Conservation (phyloP, 306 rosid species). For the Fagus crenata region DNA sequence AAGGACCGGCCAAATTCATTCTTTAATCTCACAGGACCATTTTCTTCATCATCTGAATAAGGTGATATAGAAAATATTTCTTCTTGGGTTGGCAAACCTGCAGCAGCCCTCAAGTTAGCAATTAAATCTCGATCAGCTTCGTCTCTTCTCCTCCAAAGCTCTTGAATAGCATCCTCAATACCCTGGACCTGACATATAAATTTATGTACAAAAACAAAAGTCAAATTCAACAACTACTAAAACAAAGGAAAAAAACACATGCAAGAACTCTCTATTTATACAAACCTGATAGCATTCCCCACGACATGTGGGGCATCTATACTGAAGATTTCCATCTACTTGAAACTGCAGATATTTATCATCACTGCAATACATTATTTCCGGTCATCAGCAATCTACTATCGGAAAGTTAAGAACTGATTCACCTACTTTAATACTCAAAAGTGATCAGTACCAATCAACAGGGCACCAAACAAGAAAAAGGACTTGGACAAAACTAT, state of each 20-base stretch:
- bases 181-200: conserved; percentile 61
- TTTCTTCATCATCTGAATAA: conserved; percentile 91
- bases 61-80: conserved; percentile 90
- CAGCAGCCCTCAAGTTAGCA: conserved; percentile 85
- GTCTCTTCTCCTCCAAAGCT: conserved; percentile 95
- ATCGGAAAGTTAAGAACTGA: background rate
- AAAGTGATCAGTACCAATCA: background rate
- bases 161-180: conserved; percentile 93
- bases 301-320: conserved; percentile 92
- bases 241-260: background rate
- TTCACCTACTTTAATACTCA: conserved; percentile 8
- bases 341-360: conserved; percentile 89
- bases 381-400: conserved; percentile 26
- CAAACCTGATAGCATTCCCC: conserved; percentile 96
- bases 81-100: conserved; percentile 92
- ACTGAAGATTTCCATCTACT: conserved; percentile 89
- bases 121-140: conserved; percentile 70
- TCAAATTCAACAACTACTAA: conserved; percentile 6
- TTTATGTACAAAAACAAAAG: conserved; percentile 17
- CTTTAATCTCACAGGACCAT: conserved; percentile 58
- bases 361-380: conserved; percentile 61
- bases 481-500: background rate
- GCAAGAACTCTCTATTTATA: background rate
- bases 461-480: no score
- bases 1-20: conserved; percentile 75